Evolutionary conservation across 2,329 filamentous ascomycete species (phyloP).

Genomic region (Xylariaceae sp.): DNA sequence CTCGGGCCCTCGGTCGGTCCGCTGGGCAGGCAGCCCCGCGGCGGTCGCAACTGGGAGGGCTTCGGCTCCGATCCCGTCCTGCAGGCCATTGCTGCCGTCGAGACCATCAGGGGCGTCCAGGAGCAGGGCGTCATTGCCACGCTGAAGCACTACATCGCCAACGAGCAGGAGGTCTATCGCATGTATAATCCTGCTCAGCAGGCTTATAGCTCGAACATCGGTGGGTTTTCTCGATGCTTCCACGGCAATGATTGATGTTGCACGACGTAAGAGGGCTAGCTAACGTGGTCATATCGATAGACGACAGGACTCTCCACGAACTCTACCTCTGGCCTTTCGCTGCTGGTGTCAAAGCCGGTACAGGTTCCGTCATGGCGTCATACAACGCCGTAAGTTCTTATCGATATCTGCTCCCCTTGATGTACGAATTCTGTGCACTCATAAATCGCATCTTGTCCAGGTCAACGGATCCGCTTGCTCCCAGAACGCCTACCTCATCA

Average conservation of each 20-base stretch:
- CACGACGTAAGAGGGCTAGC: background rate
- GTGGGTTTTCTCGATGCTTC: conserved; percentile 34
- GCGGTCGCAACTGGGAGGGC: conserved; percentile 70
- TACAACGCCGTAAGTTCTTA: conserved; percentile 55
- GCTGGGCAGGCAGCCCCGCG: conserved; percentile 64
- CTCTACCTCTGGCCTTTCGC: conserved; percentile 77
- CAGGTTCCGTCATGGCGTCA: conserved; percentile 75
- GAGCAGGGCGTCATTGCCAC: conserved; percentile 50
- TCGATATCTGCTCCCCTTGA: background rate
- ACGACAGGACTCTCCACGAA: conserved; percentile 52
- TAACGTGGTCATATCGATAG: conserved; percentile 13
- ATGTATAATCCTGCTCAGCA: conserved; percentile 49
- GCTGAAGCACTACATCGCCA: conserved; percentile 52
- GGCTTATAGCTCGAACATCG: conserved; percentile 60
- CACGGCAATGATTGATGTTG: background rate
- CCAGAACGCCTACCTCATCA: conserved; percentile 63
- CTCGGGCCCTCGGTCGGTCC: conserved; percentile 68
- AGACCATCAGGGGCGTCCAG: conserved; percentile 53
- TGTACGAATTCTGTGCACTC: background rate
- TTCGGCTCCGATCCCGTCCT: conserved; percentile 67
- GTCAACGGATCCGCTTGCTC: conserved; percentile 62
- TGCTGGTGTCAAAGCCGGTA: conserved; percentile 69
- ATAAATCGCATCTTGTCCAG: conserved; percentile 27
- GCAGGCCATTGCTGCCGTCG: conserved; percentile 44
- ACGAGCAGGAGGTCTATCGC: conserved; percentile 48